These are phyloP conservation scores for Leptographium radiaticola DNA, from an alignment of 2,329 filamentous ascomycete species.

Conservation along the genomic window DNA sequence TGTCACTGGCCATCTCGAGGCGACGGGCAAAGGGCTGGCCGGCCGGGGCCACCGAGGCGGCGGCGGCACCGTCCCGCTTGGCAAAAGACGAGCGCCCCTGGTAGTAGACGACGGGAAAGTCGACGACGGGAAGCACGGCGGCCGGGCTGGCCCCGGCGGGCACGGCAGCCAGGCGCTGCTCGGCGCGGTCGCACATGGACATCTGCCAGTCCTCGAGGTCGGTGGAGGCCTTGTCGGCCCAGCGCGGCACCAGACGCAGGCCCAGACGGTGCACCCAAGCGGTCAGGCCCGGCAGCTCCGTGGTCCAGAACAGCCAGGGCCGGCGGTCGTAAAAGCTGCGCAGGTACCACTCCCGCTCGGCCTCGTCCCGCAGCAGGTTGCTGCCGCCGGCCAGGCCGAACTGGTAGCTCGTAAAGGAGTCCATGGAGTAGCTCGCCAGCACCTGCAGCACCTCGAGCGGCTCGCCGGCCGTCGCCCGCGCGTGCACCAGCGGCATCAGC, in stretches of 20 bases:
- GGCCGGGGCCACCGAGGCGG: background rate
- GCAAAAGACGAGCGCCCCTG: background rate
- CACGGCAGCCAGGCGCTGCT: background rate
- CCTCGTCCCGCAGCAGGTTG: background rate
- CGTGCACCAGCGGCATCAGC: background rate
- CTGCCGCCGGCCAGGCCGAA: background rate
- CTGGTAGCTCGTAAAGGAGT: background rate
- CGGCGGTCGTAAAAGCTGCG: background rate
- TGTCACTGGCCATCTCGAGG: conserved; percentile 1
- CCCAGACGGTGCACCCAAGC: background rate
- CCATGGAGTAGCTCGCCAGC: background rate
- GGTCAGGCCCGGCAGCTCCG: background rate
- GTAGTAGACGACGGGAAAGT: background rate
- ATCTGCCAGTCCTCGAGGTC: conserved; percentile 3
- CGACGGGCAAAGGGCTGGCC: background rate
- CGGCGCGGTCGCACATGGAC: background rate
- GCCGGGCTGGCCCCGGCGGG: background rate
- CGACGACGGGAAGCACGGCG: background rate
- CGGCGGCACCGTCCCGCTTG: background rate
- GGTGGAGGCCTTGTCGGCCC: background rate
- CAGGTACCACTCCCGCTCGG: conserved; percentile 1
- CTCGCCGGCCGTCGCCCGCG: background rate
- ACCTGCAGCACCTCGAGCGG: background rate
- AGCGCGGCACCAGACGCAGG: background rate
- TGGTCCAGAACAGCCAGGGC: conserved; percentile 1